Evolutionary conservation across 495 filamentous ascomycete species (phyloP), one percentile per base, ranked within the genome.

Genomic region (Aspergillus kassunensis): DNA sequence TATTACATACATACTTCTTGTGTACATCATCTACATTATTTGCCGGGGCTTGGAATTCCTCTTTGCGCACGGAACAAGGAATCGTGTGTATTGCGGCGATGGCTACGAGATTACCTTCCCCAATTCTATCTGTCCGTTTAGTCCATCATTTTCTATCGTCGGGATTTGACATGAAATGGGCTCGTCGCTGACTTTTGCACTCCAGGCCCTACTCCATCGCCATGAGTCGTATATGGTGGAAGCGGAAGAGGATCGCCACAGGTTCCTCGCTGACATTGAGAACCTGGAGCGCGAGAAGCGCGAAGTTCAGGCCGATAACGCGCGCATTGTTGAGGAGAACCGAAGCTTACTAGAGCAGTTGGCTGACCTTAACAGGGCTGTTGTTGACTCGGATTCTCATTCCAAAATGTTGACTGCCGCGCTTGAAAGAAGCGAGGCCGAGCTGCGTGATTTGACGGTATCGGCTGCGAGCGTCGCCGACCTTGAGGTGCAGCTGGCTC

Each of bases 221-320:
- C 91, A 97, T 79, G 92, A 97, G 71, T 81, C 84, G 33, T 96
- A 95, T 66, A 89, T 96, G 76, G 85, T 83, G 16, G 89, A 96
- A 63, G 87, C 90, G 44, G 90, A 95, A 74, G 79, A 83, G 45
- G 89, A 96, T 60, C 84, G 93, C 13, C 67, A 69, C 37, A 81
- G 81, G 25, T 81, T 95, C 73, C 74, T 77, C 11, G 69, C 74
- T 31, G 87, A 76, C 36, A 88, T 97, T 57, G 85, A 88, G 49
- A 72, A 74, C 54, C 71, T 98, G 16, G 91, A 96, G 68, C 70
- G 67, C 43, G 87, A 95, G 55, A 95, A 91, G 64, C 75, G 71
- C 56, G 74, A 84, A 47, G 78, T 91, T 23, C 88, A 96, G 64
- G 70, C 71, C 10, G 78, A 77, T 49, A 97, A 97, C 68, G 80